A percentile compares a stretch with the other conserved stretches of the same genome.
Evolutionary conservation across 257 asterid species (phyloP).

Genomic region (Paraleonurus japonicus): DNA sequence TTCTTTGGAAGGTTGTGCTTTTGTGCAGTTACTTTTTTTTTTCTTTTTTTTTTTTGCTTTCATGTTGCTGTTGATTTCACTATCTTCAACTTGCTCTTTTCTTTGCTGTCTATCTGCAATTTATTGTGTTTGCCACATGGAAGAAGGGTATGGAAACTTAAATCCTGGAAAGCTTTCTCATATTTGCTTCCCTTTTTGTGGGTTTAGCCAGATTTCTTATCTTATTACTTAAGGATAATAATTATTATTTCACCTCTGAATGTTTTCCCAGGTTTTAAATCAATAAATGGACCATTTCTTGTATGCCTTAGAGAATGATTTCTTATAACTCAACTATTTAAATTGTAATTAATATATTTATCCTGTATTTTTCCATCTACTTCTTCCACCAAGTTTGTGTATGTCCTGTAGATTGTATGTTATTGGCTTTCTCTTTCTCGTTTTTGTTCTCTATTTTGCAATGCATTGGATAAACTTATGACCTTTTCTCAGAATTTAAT

Average conservation of each 20-base stretch:
- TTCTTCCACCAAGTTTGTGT: background rate
- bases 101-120: constrained; percentile 33
- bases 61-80: constrained; percentile 25
- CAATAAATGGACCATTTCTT: background rate
- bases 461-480: background rate
- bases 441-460: constrained; percentile 1
- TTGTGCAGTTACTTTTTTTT: constrained; percentile 33
- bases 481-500: background rate
- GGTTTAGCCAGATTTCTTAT: background rate
- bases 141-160: constrained; percentile 16
- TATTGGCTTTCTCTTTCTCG: background rate
- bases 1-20: constrained; percentile 36
- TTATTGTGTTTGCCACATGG: constrained; percentile 32
- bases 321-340: background rate
- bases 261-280: background rate
- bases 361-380: background rate
- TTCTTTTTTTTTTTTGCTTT: constrained; percentile 32
- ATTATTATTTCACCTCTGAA: background rate
- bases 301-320: background rate
- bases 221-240: background rate
- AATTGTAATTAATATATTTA: background rate
- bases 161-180: constrained; percentile 22
- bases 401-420: background rate
- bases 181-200: constrained; percentile 25
- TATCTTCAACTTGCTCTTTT: too few species aligned